Conservation (phyloP, 208 protist genomes). For the Leishmania lainsoni region DNA sequence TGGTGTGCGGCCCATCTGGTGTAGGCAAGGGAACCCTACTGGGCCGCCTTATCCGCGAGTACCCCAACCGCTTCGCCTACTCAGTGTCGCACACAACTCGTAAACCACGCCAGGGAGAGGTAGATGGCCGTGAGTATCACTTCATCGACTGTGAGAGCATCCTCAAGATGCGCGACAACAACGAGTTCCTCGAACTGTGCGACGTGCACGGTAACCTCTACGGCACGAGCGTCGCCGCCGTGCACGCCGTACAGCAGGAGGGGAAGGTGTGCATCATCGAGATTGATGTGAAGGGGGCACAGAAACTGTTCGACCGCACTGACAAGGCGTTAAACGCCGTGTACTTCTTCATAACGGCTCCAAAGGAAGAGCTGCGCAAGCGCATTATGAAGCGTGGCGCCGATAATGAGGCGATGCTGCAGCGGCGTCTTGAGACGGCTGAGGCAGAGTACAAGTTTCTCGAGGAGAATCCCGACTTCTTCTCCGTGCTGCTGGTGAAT, state of each 20-base stretch:
- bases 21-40: conserved; percentile 95
- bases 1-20: conserved; percentile 91
- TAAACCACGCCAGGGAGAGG: conserved; percentile 79
- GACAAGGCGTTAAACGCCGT: conserved; percentile 44
- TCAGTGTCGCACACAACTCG: conserved; percentile 94
- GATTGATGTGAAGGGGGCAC: conserved; percentile 92
- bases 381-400: conserved; percentile 78
- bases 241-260: conserved; percentile 67
- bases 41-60: conserved; percentile 73
- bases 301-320: conserved; percentile 51
- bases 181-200: conserved; percentile 92
- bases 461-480: conserved; percentile 70
- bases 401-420: conserved; percentile 75
- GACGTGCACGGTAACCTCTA: conserved; percentile 96
- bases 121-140: conserved; percentile 92
- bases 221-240: conserved; percentile 89
- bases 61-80: conserved; percentile 82
- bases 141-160: conserved; percentile 80
- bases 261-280: conserved; percentile 91
- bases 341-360: conserved; percentile 85
- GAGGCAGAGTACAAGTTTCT: conserved; percentile 78
- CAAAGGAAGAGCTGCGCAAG: conserved; percentile 76
- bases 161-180: conserved; percentile 61
- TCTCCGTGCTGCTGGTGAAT: conserved; percentile 72
- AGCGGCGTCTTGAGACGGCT: conserved; percentile 77